Evolutionary conservation across 352 stramenopile species (phyloP).

Genomic region (Globisporangium spinosum): DNA sequence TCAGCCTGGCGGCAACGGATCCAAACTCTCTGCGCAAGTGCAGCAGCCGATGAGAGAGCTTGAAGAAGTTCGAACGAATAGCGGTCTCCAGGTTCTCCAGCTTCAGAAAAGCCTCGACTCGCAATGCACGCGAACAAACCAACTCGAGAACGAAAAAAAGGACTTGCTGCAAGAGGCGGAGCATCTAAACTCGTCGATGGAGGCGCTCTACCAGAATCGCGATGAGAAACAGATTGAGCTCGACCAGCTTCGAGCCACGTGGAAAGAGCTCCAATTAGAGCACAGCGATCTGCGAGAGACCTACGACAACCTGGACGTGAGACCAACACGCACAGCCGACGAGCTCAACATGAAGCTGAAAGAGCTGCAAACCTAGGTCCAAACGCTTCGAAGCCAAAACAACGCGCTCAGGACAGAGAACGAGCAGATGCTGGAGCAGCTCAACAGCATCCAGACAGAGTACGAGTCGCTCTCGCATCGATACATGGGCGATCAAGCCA

Average conservation of each 20-base stretch:
- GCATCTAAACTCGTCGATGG: constrained; percentile 51
- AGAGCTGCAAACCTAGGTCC: constrained; percentile 29
- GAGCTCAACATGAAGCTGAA: constrained; percentile 30
- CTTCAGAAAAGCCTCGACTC: constrained; percentile 54
- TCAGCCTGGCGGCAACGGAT: constrained; percentile 33
- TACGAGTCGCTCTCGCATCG: constrained; percentile 24
- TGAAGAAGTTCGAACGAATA: constrained; percentile 31
- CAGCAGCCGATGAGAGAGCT: constrained; percentile 50
- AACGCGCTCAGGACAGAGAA: constrained; percentile 23
- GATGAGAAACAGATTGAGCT: constrained; percentile 58
- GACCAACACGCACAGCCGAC: constrained; percentile 31
- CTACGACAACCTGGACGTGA: constrained; percentile 40
- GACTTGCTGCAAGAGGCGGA: constrained; percentile 66
- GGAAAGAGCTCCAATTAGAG: constrained; percentile 45
- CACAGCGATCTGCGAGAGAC: constrained; percentile 57
- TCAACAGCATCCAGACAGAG: constrained; percentile 23
- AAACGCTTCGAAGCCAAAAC: constrained; percentile 18
- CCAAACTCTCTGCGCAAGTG: constrained; percentile 36
- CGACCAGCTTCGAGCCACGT: constrained; percentile 45
- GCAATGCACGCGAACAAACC: constrained; percentile 34
- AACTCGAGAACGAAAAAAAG: constrained; percentile 61
- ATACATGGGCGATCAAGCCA: constrained; percentile 27
- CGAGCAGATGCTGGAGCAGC: constrained; percentile 11
- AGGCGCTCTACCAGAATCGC: constrained; percentile 43
- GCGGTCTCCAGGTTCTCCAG: constrained; percentile 50